phyloP scores from a whole-genome alignment of 805 yeast species.

The Candida multigemmis region DNA sequence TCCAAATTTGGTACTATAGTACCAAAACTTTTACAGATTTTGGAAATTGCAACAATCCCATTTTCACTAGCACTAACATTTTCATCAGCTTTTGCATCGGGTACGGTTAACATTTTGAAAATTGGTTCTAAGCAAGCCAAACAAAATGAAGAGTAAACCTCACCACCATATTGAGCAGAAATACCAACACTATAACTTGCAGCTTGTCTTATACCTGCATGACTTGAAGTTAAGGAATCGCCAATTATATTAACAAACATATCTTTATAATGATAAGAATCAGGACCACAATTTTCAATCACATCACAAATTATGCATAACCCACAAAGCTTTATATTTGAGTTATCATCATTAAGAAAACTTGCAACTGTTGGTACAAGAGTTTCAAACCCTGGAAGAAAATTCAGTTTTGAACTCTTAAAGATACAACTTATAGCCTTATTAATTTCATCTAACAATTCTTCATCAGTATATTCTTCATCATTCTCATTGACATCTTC shows the following conservation, averaged over 20 bases:
- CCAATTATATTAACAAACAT: constrained; percentile 55
- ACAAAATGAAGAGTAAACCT: constrained; percentile 48
- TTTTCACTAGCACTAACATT: constrained; percentile 84
- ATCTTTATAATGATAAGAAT: constrained; percentile 55
- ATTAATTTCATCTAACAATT: constrained; percentile 76
- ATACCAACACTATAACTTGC: constrained; percentile 80
- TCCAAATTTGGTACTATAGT: constrained; percentile 51
- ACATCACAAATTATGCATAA: constrained; percentile 73
- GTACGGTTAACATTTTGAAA: constrained; percentile 60
- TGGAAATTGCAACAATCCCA: constrained; percentile 75
- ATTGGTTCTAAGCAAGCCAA: constrained; percentile 67
- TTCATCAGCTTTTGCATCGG: constrained; percentile 81
- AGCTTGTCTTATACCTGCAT: constrained; percentile 75
- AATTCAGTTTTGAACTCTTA: constrained; percentile 48
- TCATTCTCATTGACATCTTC: constrained; percentile 84
- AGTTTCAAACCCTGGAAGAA: constrained; percentile 55
- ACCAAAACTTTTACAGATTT: constrained; percentile 63
- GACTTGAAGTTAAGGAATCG: constrained; percentile 56
- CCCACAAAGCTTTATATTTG: constrained; percentile 68
- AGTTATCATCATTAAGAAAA: constrained; percentile 56
- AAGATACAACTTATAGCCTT: constrained; percentile 65
- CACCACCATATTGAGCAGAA: constrained; percentile 77
- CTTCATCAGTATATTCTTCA: constrained; percentile 84
- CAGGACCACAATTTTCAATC: constrained; percentile 70
- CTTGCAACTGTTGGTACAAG: constrained; percentile 55